phyloP scores from a whole-genome alignment of 2,329 filamentous ascomycete genomes.

The Hypocrella siamensis region DNA sequence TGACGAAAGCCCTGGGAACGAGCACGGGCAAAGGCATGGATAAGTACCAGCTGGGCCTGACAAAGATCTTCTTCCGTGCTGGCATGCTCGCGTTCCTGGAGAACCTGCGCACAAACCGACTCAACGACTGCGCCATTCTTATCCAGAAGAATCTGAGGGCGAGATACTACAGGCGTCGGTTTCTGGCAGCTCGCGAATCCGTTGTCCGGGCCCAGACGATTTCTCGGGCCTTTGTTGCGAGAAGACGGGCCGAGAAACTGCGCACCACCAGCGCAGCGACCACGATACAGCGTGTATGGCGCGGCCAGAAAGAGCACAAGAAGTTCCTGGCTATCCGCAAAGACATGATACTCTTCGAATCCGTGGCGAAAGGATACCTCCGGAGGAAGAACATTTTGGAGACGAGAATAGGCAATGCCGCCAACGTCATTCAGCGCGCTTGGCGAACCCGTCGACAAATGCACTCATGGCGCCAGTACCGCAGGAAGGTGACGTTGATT shows the following conservation, averaged over 20 bases:
- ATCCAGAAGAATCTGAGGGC: slow-evolving; percentile 96
- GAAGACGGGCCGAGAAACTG: slow-evolving; percentile 63
- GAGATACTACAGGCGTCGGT: slow-evolving; percentile 88
- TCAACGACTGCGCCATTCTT: slow-evolving; percentile 91
- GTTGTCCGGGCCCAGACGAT: slow-evolving; percentile 69
- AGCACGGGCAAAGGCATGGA: slow-evolving; percentile 60
- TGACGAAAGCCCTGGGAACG: slow-evolving; percentile 74
- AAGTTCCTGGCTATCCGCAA: slow-evolving; percentile 62
- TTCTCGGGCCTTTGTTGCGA: slow-evolving; percentile 61
- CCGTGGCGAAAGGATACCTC: slow-evolving; percentile 80
- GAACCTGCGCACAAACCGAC: slow-evolving; percentile 74
- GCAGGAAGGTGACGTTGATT: slow-evolving; percentile 74
- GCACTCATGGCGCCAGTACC: slow-evolving; percentile 72
- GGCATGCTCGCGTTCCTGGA: slow-evolving; percentile 98
- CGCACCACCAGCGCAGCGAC: slow-evolving; percentile 77
- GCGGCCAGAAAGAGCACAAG: slow-evolving; percentile 79
- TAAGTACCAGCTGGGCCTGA: slow-evolving; percentile 94
- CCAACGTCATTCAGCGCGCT: slow-evolving; percentile 73
- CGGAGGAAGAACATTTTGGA: slow-evolving; percentile 86
- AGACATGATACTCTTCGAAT: slow-evolving; percentile 78
- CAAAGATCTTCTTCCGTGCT: slow-evolving; percentile 98
- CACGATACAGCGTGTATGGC: slow-evolving; percentile 90
- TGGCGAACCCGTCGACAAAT: slow-evolving; percentile 74
- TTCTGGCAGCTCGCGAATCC: slow-evolving; percentile 70
- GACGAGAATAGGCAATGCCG: slow-evolving; percentile 83